These are phyloP conservation scores for Serendipita sp. DNA, from an alignment of 1,284 basidiomycete genomes.

Conservation along the genomic window DNA sequence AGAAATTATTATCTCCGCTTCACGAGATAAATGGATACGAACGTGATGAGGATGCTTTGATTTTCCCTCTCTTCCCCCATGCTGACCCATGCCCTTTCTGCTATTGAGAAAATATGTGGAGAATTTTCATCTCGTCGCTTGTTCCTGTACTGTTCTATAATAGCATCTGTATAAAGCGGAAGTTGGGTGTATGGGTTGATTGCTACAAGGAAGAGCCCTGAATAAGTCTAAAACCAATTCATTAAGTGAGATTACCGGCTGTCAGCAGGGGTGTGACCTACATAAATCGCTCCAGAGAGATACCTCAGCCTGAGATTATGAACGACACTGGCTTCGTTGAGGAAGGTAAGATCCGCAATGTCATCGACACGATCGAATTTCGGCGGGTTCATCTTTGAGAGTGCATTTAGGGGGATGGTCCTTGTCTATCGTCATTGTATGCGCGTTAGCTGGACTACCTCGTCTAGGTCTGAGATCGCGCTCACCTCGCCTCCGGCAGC, in stretches of 20 bases:
- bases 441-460: not conserved
- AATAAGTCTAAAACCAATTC: conserved; percentile 61
- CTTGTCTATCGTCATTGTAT: conserved; percentile 39
- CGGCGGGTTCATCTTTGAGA: conserved; percentile 95
- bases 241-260: conserved; percentile 7
- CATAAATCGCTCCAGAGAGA: conserved; percentile 87
- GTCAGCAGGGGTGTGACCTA: conserved; percentile 31
- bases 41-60: conserved; percentile 97
- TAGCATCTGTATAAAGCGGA: conserved; percentile 86
- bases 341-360: conserved; percentile 94
- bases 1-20: not conserved
- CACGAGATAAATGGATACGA: conserved; percentile 22
- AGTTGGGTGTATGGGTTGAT: conserved; percentile 94
- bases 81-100: conserved; percentile 95
- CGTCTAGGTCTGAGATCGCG: conserved; percentile 9
- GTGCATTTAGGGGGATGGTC: conserved; percentile 56
- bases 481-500: conserved; percentile 64
- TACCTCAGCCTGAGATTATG: conserved; percentile 90
- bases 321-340: conserved; percentile 97
- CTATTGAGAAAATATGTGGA: conserved; percentile 95
- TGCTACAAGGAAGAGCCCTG: conserved; percentile 92
- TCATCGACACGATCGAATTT: conserved; percentile 98
- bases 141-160: conserved; percentile 85
- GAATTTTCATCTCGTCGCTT: conserved; percentile 89
- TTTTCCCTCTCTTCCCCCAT: conserved; percentile 97